Percentiles rank a stretch among this genome's conserved stretches.
phyloP scores from a whole-genome alignment of 1,139 yeast species.

The Nakaseomyces bracarensis region DNA sequence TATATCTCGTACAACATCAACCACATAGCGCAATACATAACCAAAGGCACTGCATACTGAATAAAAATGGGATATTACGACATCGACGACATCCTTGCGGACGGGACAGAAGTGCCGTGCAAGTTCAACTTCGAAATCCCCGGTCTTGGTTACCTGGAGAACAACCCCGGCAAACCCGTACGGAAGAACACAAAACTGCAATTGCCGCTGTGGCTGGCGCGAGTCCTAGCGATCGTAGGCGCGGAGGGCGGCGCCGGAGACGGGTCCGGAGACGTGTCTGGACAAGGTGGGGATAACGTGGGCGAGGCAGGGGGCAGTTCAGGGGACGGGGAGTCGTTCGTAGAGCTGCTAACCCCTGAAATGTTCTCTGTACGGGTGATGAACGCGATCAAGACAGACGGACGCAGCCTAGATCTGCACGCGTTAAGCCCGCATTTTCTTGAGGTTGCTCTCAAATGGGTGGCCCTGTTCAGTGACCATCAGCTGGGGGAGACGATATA shows the following conservation, averaged over 20 bases:
- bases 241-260: conserved; percentile 12
- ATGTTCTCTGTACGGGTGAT: conserved; percentile 54
- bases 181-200: conserved; percentile 61
- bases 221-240: conserved; percentile 56
- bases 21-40: too few species aligned
- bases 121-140: conserved; percentile 71
- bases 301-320: conserved; percentile 29
- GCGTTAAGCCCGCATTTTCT: conserved; percentile 61
- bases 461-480: conserved; percentile 56
- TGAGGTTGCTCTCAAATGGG: conserved; percentile 66
- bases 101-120: conserved; percentile 64
- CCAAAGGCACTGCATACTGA: conserved; percentile 1
- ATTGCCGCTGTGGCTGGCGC: conserved; percentile 86
- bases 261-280: conserved; percentile 2
- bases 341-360: conserved; percentile 63
- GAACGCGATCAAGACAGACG: conserved; percentile 75
- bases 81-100: conserved; percentile 82
- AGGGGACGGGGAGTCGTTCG: conserved; percentile 41
- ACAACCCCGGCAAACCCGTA: conserved; percentile 55
- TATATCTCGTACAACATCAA: too few species aligned
- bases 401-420: conserved; percentile 60
- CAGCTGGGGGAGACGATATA: conserved; percentile 48
- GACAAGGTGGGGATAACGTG: conserved; percentile 25
- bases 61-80: conserved; percentile 54
- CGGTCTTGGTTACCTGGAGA: conserved; percentile 81